A percentile compares a stretch with the other conserved stretches of the same genome.
Evolutionary conservation across 768 basidiomycete genomes (phyloP).

Genomic region (Clitopilus passeckerianus): DNA sequence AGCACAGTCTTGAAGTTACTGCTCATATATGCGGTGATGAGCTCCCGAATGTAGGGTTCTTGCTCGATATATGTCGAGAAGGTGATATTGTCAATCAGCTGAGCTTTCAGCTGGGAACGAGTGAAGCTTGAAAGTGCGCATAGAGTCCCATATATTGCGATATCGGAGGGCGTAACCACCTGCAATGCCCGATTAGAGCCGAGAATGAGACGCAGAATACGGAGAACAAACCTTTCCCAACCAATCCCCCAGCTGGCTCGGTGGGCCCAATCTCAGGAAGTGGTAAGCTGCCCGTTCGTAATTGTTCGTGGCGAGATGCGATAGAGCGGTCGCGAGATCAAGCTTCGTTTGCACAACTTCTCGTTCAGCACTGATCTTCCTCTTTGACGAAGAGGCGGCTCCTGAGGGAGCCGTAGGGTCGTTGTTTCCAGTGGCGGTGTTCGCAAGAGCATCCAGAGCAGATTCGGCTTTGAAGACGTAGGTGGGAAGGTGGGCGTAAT

Average conservation of each 20-base stretch:
- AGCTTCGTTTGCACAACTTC: slow-evolving; percentile 74
- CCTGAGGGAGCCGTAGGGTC: slow-evolving; percentile 15
- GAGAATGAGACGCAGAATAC: too few relatives aligned
- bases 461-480: slow-evolving; percentile 97
- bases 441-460: slow-evolving; percentile 63
- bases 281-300: slow-evolving; percentile 79
- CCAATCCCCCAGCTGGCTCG: slow-evolving; percentile 74
- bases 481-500: slow-evolving; percentile 83
- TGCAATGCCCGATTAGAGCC: slow-evolving; percentile 16
- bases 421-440: slow-evolving; percentile 21
- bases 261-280: slow-evolving; percentile 65
- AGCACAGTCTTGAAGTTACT: slow-evolving; percentile 85
- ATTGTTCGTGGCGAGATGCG: slow-evolving; percentile 61
- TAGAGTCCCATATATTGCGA: slow-evolving; percentile 82
- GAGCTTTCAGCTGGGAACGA: slow-evolving; percentile 63
- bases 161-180: slow-evolving; percentile 77
- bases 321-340: slow-evolving; percentile 75
- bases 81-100: slow-evolving; percentile 60
- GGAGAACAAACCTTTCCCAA: slow-evolving; percentile 49
- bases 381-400: slow-evolving; percentile 26
- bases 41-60: slow-evolving; percentile 82
- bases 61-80: slow-evolving; percentile 81
- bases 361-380: slow-evolving; percentile 52
- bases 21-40: slow-evolving; percentile 80
- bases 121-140: slow-evolving; percentile 72